Evolutionary conservation across 2,329 filamentous ascomycete species (phyloP).

Genomic region (Polychaeton citri): DNA sequence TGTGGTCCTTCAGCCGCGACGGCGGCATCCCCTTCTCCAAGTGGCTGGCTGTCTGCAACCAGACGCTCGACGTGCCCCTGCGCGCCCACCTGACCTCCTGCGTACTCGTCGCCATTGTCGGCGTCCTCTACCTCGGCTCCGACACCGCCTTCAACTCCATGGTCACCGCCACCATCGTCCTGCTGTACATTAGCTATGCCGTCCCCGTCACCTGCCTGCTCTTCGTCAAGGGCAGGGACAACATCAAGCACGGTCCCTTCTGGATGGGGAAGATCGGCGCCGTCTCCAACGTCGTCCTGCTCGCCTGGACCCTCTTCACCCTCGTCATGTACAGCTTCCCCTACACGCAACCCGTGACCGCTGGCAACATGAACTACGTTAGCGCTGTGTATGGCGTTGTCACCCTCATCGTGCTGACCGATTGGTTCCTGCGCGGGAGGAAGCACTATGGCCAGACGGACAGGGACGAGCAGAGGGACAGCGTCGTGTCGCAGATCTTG

Average conservation of each 20-base stretch:
- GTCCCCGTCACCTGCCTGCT: constrained; percentile 42
- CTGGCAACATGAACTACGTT: constrained; percentile 44
- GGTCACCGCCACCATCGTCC: constrained; percentile 43
- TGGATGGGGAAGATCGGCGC: constrained; percentile 7
- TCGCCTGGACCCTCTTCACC: constrained; percentile 23
- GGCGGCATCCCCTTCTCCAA: constrained; percentile 28
- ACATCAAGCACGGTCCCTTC: constrained; percentile 10
- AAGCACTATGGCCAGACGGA: constrained; percentile 43
- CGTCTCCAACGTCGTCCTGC: constrained; percentile 18
- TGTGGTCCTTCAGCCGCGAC: constrained; percentile 35
- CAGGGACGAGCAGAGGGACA: constrained; percentile 32
- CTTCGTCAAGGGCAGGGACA: constrained; percentile 27
- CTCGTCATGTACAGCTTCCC: constrained; percentile 39
- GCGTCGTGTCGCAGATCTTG: constrained; percentile 28
- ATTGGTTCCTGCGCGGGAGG: constrained; percentile 33
- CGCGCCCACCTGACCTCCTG: constrained; percentile 30
- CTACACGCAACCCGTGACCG: constrained; percentile 39
- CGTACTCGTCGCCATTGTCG: constrained; percentile 34
- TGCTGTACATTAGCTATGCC: constrained; percentile 41
- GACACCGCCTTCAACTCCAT: constrained; percentile 37
- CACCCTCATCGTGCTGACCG: constrained; percentile 32
- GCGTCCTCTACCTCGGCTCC: constrained; percentile 36
- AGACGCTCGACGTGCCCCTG: constrained; percentile 27
- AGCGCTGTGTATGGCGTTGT: constrained; percentile 44
- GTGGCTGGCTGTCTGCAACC: constrained; percentile 24